These are phyloP conservation scores for Ophiosphaerella narmari DNA, from an alignment of 2,329 filamentous ascomycete genomes.

Conservation along the genomic window DNA sequence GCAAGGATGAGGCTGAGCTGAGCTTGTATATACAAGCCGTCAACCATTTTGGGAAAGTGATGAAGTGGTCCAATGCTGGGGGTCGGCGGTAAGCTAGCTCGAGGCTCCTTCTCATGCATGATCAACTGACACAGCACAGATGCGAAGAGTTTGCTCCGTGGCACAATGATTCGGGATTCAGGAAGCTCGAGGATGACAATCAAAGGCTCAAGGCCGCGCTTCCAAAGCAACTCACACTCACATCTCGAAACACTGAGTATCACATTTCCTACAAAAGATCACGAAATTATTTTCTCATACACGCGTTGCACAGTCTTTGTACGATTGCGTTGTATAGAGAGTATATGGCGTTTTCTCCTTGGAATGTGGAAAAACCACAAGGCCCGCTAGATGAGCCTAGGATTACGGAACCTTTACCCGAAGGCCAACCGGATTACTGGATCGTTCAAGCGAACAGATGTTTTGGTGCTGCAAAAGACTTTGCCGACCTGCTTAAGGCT, in stretches of 20 bases:
- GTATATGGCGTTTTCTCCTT: constrained; percentile 68
- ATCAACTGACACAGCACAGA: constrained; percentile 15
- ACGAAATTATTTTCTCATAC: constrained; percentile 68
- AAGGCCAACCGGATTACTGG: constrained; percentile 58
- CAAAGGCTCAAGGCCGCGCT: constrained; percentile 59
- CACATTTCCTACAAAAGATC: constrained; percentile 68
- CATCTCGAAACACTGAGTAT: constrained; percentile 65
- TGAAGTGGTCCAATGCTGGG: constrained; percentile 62
- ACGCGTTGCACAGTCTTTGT: constrained; percentile 68
- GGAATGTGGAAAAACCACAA: constrained; percentile 55
- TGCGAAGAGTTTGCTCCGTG: constrained; percentile 61
- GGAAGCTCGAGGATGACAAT: constrained; percentile 57
- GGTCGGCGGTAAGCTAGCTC: constrained; percentile 54
- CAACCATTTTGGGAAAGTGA: constrained; percentile 61
- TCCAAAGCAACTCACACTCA: constrained; percentile 63
- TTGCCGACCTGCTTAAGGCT: constrained; percentile 67
- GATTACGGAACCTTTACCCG: constrained; percentile 52
- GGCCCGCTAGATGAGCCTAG: constrained; percentile 65
- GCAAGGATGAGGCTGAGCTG: constrained; percentile 53
- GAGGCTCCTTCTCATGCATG: neutral
- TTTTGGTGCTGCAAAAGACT: constrained; percentile 66
- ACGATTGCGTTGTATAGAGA: constrained; percentile 71
- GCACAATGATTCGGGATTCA: constrained; percentile 61
- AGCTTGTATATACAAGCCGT: constrained; percentile 59
- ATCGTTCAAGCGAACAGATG: constrained; percentile 64